Percentiles rank a stretch among this genome's conserved stretches.
Evolutionary conservation across 768 basidiomycete genomes (phyloP).

Genomic region (Hydnomerulius pinastri): DNA sequence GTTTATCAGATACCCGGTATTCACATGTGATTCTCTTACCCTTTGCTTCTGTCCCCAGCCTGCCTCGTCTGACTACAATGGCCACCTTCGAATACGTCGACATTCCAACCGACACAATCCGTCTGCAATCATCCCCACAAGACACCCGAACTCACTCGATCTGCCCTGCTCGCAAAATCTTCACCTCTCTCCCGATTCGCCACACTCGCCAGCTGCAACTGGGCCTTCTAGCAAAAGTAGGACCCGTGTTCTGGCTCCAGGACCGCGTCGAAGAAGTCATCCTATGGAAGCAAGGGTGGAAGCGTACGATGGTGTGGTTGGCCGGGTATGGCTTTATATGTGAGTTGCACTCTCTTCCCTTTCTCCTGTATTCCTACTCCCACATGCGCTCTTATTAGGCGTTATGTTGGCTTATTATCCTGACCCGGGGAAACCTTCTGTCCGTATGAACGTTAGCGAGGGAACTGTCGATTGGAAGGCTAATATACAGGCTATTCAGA

Average conservation of each 20-base stretch:
- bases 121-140: conserved; percentile 29
- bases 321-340: conserved; percentile 23
- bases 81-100: conserved; percentile 43
- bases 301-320: no score
- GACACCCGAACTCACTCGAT: conserved; percentile 6
- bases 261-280: no score
- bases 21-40: background rate
- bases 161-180: conserved; percentile 42
- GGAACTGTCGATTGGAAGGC: no score
- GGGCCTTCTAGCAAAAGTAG: conserved; percentile 68
- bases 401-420: no score
- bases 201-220: conserved; percentile 24
- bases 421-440: no score
- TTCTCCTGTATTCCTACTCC: no score
- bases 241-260: conserved; percentile 83
- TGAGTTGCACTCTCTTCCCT: no score
- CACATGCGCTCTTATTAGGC: no score
- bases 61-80: conserved; percentile 19
- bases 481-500: no score
- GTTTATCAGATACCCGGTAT: no score
- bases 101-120: conserved; percentile 41
- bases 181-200: conserved; percentile 41
- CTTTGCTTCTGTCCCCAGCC: background rate
- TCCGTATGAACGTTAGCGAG: no score
- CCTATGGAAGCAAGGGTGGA: no score